Base-by-base conservation (phyloP, 805 yeast species). In the Ogataea henricii region DNA sequence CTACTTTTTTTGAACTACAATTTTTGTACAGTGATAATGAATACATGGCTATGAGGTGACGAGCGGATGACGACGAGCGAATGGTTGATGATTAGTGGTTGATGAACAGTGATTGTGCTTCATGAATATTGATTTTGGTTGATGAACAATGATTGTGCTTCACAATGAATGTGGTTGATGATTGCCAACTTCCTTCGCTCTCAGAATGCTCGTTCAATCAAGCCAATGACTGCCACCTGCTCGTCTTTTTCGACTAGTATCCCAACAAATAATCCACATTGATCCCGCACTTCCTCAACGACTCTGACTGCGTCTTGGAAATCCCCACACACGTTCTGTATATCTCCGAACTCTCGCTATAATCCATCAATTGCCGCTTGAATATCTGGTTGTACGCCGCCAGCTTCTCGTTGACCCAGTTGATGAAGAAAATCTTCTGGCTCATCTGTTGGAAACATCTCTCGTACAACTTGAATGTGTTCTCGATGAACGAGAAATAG, bases 321-420 rank as follows among this genome's bases (percentile, higher is more conserved):
- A 79, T 72, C 35, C 74, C 68, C 2, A 84, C 71, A 47, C 89
- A 82, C 36, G 74, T 77, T 40, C 71, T 69, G 54, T 85, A 83
- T 8, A 77, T 70, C 6, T 75, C 68, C 9, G 83, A 75, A 6
- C 72, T 69, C 37, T 78, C 69, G 40, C 80, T 74, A 12, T 87
- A 79, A 18, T 85, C 88, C 40, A 81, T 72, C 21, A 91, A 67
- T 55, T 87, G 91, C 47, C 86, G 79, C 40, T 81, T 79, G 55
- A 90, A 77, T 6, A 82, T 66, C 14, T 71, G 68, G 25, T 82
- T 80, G 54, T 86, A 85, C 40, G 72, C 71, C 34, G 79, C 77
- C 26, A 87, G 78, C 62, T 83, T 85, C 10, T 76, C 76, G 47
- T 79, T 78, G 27, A 85, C 78, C 96, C 96, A 89, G 52, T 83